Conservation (phyloP, 2,329 filamentous ascomycete genomes). For the Chaetoscypha palmicola region DNA sequence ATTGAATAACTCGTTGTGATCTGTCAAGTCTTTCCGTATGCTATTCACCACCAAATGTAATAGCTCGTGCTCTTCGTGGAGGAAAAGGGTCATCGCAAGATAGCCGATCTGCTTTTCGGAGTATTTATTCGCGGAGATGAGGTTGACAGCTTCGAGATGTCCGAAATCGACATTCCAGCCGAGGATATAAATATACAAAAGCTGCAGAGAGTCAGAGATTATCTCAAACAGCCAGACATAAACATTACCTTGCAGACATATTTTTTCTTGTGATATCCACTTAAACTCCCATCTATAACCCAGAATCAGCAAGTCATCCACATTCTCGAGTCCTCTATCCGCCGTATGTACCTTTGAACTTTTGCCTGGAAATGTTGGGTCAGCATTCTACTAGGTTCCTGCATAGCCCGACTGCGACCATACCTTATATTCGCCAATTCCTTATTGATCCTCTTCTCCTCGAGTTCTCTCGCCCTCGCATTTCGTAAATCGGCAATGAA, state of each 20-base stretch:
- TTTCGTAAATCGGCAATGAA: slow-evolving; percentile 97
- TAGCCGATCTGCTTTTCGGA: slow-evolving; percentile 99
- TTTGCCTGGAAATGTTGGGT: slow-evolving; percentile 53
- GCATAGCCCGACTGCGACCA: slow-evolving; percentile 28
- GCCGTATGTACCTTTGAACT: slow-evolving; percentile 67
- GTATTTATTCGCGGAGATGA: slow-evolving; percentile 94
- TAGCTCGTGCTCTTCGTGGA: slow-evolving; percentile 95
- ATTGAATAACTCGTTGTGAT: slow-evolving; percentile 96
- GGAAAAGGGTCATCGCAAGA: slow-evolving; percentile 90
- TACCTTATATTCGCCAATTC: slow-evolving; percentile 93
- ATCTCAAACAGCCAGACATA: slow-evolving; percentile 8
- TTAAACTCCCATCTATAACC: slow-evolving; percentile 68
- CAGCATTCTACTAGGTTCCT: not conserved
- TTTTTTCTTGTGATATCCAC: slow-evolving; percentile 99
- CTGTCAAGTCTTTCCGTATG: slow-evolving; percentile 89
- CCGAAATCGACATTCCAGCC: slow-evolving; percentile 99
- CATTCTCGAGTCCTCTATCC: not conserved
- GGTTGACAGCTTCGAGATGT: slow-evolving; percentile 94
- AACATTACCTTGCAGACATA: slow-evolving; percentile 85
- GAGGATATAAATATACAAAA: slow-evolving; percentile 97
- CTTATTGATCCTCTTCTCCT: slow-evolving; percentile 99
- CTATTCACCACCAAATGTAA: slow-evolving; percentile 96
- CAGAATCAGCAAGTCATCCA: slow-evolving; percentile 14
- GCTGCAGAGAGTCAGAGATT: slow-evolving; percentile 32
- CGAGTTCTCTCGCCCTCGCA: slow-evolving; percentile 85